Percentiles rank a stretch among this genome's conserved stretches.
Conservation (phyloP, 2,329 filamentous ascomycete genomes). For the Neopestalotiopsis sp. region DNA sequence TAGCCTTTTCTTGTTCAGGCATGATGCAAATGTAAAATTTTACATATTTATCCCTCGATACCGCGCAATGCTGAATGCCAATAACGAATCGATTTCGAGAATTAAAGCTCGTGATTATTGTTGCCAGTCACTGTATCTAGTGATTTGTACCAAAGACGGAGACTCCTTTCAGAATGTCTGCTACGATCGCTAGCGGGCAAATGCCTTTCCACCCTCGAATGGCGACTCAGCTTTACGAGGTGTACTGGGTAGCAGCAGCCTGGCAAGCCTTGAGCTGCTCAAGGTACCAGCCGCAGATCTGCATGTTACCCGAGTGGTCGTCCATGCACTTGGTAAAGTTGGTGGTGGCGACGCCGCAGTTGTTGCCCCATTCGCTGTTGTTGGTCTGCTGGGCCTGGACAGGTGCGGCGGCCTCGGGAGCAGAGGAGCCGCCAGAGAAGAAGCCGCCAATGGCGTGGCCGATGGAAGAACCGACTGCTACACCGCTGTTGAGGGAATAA, state of each 20-base stretch:
- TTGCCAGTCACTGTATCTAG: too few relatives aligned
- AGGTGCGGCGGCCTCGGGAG: conserved; percentile 50
- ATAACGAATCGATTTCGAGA: too few relatives aligned
- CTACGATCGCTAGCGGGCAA: too few relatives aligned
- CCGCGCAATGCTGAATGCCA: not conserved
- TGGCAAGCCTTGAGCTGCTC: conserved; percentile 96
- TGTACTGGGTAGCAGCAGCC: conserved; percentile 73
- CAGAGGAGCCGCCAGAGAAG: conserved; percentile 77
- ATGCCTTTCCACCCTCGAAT: not conserved
- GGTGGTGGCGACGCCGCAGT: conserved; percentile 80
- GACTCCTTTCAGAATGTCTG: too few relatives aligned
- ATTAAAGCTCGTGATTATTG: not conserved
- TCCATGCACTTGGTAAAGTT: conserved; percentile 97
- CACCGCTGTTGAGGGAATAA: conserved; percentile 68
- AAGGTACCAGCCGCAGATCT: conserved; percentile 97
- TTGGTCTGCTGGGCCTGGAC: conserved; percentile 53
- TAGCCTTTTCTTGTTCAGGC: not conserved
- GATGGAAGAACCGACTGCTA: conserved; percentile 93
- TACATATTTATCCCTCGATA: not conserved
- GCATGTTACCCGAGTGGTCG: conserved; percentile 90
- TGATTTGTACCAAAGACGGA: too few relatives aligned
- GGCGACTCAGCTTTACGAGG: conserved; percentile 37
- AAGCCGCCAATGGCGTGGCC: conserved; percentile 92
- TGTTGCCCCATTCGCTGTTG: conserved; percentile 63
- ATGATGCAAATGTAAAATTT: not conserved